phyloP scores from a whole-genome alignment of 75 land plant genomes.

The Selaginella moellendorffii region DNA sequence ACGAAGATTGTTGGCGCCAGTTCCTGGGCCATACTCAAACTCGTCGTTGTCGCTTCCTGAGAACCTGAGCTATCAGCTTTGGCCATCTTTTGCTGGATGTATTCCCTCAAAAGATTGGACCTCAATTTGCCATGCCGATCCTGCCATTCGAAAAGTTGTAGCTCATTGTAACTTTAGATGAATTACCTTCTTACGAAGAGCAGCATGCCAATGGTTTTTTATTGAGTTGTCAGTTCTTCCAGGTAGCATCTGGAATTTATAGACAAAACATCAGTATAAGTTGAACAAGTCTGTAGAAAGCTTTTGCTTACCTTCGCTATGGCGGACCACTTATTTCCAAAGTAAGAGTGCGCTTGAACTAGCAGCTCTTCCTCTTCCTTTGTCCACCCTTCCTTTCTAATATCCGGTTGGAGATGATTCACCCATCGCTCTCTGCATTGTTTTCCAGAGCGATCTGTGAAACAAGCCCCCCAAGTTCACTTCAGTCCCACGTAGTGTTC shows the following conservation, averaged over 20 bases:
- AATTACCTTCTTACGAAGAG: slow-evolving; percentile 15
- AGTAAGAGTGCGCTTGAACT: slow-evolving; percentile 11
- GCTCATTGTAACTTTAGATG: not conserved
- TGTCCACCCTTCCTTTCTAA: slow-evolving; percentile 26
- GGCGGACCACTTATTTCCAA: slow-evolving; percentile 28
- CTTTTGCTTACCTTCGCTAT: slow-evolving; percentile 21
- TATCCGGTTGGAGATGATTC: slow-evolving; percentile 23
- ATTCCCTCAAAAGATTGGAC: slow-evolving; percentile 13
- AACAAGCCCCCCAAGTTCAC: not conserved
- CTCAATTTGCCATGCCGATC: slow-evolving; percentile 16
- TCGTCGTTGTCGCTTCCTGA: not conserved
- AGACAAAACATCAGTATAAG: no score
- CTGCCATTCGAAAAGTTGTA: not conserved
- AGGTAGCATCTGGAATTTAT: slow-evolving; percentile 14
- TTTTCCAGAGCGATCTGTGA: slow-evolving; percentile 16
- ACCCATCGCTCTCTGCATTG: slow-evolving; percentile 23
- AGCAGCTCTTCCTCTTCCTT: slow-evolving; percentile 20
- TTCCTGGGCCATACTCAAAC: not conserved
- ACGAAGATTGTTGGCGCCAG: no score
- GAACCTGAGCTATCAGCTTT: not conserved
- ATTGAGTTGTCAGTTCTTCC: slow-evolving; percentile 17
- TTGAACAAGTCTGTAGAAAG: not conserved
- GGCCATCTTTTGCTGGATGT: slow-evolving; percentile 13
- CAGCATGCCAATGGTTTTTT: slow-evolving; percentile 19
- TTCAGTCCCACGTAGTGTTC: not conserved